Conservation (phyloP, 2,329 filamentous ascomycete genomes). For the Talaromyces sp. region DNA sequence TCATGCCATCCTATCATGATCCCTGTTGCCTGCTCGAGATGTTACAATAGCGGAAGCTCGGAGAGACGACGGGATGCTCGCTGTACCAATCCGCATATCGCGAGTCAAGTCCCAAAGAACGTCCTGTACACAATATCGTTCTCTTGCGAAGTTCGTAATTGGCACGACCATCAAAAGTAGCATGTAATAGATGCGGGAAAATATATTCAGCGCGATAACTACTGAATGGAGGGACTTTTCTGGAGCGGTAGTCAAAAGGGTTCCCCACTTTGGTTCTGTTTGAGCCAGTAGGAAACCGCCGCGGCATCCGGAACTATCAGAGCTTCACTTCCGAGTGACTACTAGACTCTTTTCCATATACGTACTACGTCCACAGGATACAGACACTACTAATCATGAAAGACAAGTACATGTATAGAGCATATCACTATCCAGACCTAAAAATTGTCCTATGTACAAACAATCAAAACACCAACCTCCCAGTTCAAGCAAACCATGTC, state of each 20-base stretch:
- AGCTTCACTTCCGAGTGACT: neutral
- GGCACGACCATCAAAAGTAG: too few species aligned
- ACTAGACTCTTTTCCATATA: neutral
- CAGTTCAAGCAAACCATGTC: neutral
- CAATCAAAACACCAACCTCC: neutral
- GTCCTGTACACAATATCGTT: neutral
- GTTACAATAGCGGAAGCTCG: slow-evolving; percentile 9
- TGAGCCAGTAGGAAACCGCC: slow-evolving; percentile 6
- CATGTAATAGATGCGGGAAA: neutral
- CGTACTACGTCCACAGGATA: too few species aligned
- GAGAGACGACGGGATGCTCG: neutral
- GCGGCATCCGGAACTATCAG: neutral
- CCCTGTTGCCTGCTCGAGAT: slow-evolving; percentile 6
- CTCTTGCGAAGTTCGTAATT: too few species aligned
- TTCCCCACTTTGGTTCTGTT: slow-evolving; percentile 4
- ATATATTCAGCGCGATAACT: neutral
- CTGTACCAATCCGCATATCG: neutral
- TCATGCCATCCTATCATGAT: slow-evolving; percentile 8
- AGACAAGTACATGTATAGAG: neutral
- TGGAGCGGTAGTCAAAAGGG: neutral
- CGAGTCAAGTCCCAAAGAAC: neutral
- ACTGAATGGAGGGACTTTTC: neutral
- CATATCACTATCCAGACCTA: neutral
- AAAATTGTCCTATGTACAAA: slow-evolving; percentile 2
- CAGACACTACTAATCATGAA: neutral